Conservation (phyloP, 2,329 filamentous ascomycete species). For the Dendryphion nanum region DNA sequence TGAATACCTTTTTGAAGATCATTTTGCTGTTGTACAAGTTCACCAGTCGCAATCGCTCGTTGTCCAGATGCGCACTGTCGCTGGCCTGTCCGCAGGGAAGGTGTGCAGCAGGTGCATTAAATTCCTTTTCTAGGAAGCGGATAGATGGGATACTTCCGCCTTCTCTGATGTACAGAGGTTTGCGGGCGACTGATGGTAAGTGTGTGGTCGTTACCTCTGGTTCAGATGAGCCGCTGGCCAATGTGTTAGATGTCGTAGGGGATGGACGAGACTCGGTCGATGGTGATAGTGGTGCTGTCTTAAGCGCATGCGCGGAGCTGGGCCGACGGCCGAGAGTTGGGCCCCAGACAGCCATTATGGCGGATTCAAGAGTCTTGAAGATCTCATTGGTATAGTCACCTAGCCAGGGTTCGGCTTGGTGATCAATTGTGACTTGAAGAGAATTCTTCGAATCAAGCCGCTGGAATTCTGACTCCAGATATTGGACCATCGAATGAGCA, state of each 20-base stretch:
- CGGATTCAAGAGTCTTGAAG: constrained; percentile 82
- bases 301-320: constrained; percentile 15
- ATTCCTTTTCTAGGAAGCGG: constrained; percentile 90
- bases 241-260: constrained; percentile 52
- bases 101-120: constrained; percentile 85
- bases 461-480: constrained; percentile 69
- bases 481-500: constrained; percentile 63
- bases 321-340: constrained; percentile 44
- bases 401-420: constrained; percentile 93
- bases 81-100: constrained; percentile 93
- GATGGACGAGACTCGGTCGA: constrained; percentile 15
- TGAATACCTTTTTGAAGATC: constrained; percentile 86
- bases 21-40: constrained; percentile 90
- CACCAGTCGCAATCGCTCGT: constrained; percentile 83
- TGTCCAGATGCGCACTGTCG: constrained; percentile 90
- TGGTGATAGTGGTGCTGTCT: constrained; percentile 3
- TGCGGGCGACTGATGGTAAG: constrained; percentile 36
- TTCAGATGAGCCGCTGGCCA: constrained; percentile 45
- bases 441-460: constrained; percentile 76
- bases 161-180: constrained; percentile 90
- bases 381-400: constrained; percentile 89
- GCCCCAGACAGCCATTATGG: constrained; percentile 82
- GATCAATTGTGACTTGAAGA: constrained; percentile 80
- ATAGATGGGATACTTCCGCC: constrained; percentile 95
- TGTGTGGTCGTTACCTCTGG: constrained; percentile 1